Evolutionary conservation across 139 green algal species (phyloP), one percentile per base, ranked within the genome.

Genomic region (Volvox africanus): DNA sequence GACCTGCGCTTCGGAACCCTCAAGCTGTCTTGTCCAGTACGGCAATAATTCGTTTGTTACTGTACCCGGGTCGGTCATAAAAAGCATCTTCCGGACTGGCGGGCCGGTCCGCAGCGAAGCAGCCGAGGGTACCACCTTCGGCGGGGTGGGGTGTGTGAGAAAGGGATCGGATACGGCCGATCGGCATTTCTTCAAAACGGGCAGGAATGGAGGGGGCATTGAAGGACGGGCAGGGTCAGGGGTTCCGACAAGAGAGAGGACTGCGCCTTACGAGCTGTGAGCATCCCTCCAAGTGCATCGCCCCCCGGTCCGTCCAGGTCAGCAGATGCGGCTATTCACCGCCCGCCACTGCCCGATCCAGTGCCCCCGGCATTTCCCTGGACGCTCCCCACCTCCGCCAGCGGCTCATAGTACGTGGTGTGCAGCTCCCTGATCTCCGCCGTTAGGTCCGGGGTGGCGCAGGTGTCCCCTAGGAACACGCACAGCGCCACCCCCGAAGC

Each of bases 391-490:
- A 91, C 87, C 87, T 91, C n/a, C 32, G 87, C 87, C 28, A 98
- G 93, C 0, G 97, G 97, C 93, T 99, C 97, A 82, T 98, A 98
- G 93, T 99, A 99, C 16, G 90, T 88, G 35, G 76, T 44, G 85
- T 95, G 92, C 82, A 95, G 91, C 68, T 81, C 30, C 67, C 93
- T 33, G 73, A 99, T 83, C 30, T 98, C 95, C 0, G 92, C 81
- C 1, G 93, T 96, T 86, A 97, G 92, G 32, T 83, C 62, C 71
- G 97, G 80, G 0, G 97, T 98, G 18, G 97, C 93, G 89, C 97
- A 99, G 12, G 94, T 91, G 86, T 99, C 98, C 2, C 98, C 98
- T 61, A 97, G 88, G 89, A 99, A 99, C 30, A 93, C 97, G 16
- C 93, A 92, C 79, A 77, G 96, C 0, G 94, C 84, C 3, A 97